Percentiles rank a stretch among this genome's conserved stretches.
Evolutionary conservation across 169 alveolate species (phyloP).

Genomic region (Cryptosporidium bovis): DNA sequence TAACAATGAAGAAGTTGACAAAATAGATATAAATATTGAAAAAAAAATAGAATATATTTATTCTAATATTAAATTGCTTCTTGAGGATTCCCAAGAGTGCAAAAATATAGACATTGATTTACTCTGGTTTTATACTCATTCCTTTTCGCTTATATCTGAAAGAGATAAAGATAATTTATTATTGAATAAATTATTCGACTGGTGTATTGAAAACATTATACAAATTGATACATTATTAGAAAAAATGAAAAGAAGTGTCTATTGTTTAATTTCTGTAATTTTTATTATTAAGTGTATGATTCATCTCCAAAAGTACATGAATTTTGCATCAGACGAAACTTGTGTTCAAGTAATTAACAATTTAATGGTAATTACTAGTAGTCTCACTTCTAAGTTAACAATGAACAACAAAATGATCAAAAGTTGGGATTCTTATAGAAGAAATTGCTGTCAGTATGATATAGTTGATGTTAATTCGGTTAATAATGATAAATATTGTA

Average conservation of each 20-base stretch:
- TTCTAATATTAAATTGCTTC: slow-evolving; percentile 4
- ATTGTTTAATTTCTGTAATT: slow-evolving; percentile 67
- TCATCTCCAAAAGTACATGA: slow-evolving; percentile 67
- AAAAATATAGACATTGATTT: slow-evolving; percentile 29
- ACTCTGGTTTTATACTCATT: slow-evolving; percentile 48
- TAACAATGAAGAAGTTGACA: slow-evolving; percentile 9
- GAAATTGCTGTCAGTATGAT: slow-evolving; percentile 25
- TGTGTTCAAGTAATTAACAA: slow-evolving; percentile 58
- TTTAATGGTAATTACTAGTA: slow-evolving; percentile 23
- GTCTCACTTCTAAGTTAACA: slow-evolving; percentile 29
- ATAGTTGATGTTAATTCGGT: slow-evolving; percentile 21
- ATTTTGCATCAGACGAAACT: slow-evolving; percentile 18
- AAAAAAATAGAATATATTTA: not conserved
- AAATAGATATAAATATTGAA: not conserved
- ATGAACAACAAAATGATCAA: slow-evolving; percentile 46
- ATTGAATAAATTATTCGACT: slow-evolving; percentile 18
- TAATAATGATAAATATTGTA: slow-evolving; percentile 39
- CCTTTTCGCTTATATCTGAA: not conserved
- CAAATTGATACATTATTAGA: slow-evolving; percentile 40
- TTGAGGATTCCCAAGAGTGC: slow-evolving; percentile 3
- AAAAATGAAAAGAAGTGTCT: slow-evolving; percentile 70
- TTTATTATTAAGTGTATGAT: slow-evolving; percentile 71
- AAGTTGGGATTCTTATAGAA: slow-evolving; percentile 64
- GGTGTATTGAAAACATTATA: slow-evolving; percentile 25
- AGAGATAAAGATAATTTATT: not conserved